A percentile compares a stretch with the other conserved stretches of the same genome.
These are phyloP conservation scores for Cystobasidium tubakii DNA, from an alignment of 768 basidiomycete species.

Conservation along the genomic window DNA sequence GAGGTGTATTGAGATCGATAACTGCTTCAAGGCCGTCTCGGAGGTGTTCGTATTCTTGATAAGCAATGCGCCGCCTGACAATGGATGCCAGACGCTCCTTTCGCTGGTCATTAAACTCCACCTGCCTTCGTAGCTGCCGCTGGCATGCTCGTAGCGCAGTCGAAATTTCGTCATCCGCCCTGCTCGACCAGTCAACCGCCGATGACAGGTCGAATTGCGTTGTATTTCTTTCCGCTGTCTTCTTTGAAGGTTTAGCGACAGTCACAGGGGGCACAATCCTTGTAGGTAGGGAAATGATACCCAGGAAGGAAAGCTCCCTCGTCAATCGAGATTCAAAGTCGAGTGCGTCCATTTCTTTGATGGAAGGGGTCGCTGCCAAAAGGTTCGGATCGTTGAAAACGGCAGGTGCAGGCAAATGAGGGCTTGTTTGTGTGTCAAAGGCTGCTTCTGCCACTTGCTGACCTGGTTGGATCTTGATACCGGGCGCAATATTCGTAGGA, in stretches of 20 bases:
- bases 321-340: constrained; percentile 52
- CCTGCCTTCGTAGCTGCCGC: constrained; percentile 66
- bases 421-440: constrained; percentile 74
- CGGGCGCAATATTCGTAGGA: constrained; percentile 14
- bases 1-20: constrained; percentile 53
- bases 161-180: constrained; percentile 81
- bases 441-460: constrained; percentile 62
- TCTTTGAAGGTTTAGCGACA: not conserved
- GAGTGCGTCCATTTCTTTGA: constrained; percentile 48
- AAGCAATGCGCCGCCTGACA: constrained; percentile 78
- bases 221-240: not conserved
- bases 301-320: constrained; percentile 51
- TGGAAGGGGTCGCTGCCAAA: constrained; percentile 3
- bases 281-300: constrained; percentile 49
- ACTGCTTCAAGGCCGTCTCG: constrained; percentile 82
- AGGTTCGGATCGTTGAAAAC: constrained; percentile 10
- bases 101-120: constrained; percentile 75
- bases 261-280: constrained; percentile 4
- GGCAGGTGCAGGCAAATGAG: constrained; percentile 52
- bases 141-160: constrained; percentile 84
- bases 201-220: not conserved
- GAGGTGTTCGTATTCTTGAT: constrained; percentile 80
- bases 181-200: constrained; percentile 50
- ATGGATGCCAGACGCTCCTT: constrained; percentile 65
- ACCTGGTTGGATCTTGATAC: constrained; percentile 56